Base-by-base conservation (phyloP, 2,329 filamentous ascomycete species). In the Pyricularia pennisetigena region DNA sequence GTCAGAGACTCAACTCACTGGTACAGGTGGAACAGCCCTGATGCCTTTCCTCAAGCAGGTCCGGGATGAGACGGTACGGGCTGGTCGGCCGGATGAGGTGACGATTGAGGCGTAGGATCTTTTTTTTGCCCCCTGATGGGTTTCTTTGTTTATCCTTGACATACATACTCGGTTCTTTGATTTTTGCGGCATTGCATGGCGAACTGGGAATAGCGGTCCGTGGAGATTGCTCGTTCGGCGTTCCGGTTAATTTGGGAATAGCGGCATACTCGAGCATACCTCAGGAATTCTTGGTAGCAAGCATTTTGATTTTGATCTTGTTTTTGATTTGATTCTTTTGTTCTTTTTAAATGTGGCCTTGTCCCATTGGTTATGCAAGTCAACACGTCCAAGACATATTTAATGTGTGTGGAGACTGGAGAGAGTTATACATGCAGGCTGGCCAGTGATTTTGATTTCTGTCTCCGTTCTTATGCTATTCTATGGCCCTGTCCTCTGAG, bases 41-140 rank as follows among this genome's bases (percentile, higher is more conserved):
- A 90, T 97, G 69, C 92, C 94, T 0, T 98, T 98, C 77, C 78
- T 98, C 71, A 96, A 93, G 78, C 92, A 96, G 78, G 90, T 92
- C 3, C 83, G 94, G 23, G 92, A 97, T 75, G 94, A 97, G 81
- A 97, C 94, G 57, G 29, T 64, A 24, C 66, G 29, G n/a, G 66
- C 66, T 64, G 66, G 66, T 1, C 66, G 59, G 7, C 66, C 66
- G 16, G 66, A 67, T 26, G 35, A 66, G 10, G 64, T 28, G 23
- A 26, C 26, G 4, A 32, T 28, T 26, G 29, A 23, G 29, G 57
- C 62, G 16, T 32, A 26, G 9, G 41, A 54, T 28, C 2, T 16
- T 2, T 24, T 28, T 10, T 23, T 8, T 35, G n/a, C n/a, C n/a
- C 8, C 4, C 14, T 30, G 5, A 35, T 35, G 32, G 10, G 32